These are phyloP conservation scores for Talaromyces wortmannii DNA, from an alignment of 495 filamentous ascomycete species.

Conservation along the genomic window DNA sequence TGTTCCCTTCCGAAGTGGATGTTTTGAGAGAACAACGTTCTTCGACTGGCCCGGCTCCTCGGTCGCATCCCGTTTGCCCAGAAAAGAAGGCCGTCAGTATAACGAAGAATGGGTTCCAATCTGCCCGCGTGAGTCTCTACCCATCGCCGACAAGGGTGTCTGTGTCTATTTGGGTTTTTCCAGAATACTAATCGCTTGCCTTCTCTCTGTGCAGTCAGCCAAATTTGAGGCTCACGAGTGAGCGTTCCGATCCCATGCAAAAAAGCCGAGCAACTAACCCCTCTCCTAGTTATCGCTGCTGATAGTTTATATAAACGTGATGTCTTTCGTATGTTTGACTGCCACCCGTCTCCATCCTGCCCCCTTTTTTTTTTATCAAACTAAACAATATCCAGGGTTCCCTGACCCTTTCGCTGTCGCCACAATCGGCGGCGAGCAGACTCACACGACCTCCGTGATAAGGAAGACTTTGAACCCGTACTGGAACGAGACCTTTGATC, in stretches of 20 bases:
- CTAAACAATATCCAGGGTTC: conserved; percentile 55
- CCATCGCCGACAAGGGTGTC: background rate
- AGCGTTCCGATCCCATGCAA: conserved; percentile 12
- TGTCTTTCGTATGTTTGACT: conserved; percentile 71
- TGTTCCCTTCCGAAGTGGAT: background rate
- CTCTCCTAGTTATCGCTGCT: conserved; percentile 79
- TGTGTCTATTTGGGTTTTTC: background rate
- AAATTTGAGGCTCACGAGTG: conserved; percentile 62
- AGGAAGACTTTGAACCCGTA: conserved; percentile 97
- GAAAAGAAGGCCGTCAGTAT: conserved; percentile 7
- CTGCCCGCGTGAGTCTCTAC: conserved; percentile 46
- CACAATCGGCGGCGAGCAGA: conserved; percentile 94
- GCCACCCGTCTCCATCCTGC: background rate
- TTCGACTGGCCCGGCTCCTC: conserved; percentile 1
- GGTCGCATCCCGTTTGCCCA: conserved; percentile 5
- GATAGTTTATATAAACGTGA: conserved; percentile 98
- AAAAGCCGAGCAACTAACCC: conserved; percentile 11
- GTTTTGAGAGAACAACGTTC: background rate
- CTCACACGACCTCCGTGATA: conserved; percentile 88
- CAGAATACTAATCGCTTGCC: conserved; percentile 9
- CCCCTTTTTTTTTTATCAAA: background rate
- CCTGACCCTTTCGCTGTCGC: conserved; percentile 97
- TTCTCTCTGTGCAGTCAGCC: conserved; percentile 32
- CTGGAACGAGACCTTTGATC: conserved; percentile 98
- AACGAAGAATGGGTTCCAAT: conserved; percentile 51